Conservation (phyloP, 2,329 filamentous ascomycete genomes). For the Cladosporium sp. region DNA sequence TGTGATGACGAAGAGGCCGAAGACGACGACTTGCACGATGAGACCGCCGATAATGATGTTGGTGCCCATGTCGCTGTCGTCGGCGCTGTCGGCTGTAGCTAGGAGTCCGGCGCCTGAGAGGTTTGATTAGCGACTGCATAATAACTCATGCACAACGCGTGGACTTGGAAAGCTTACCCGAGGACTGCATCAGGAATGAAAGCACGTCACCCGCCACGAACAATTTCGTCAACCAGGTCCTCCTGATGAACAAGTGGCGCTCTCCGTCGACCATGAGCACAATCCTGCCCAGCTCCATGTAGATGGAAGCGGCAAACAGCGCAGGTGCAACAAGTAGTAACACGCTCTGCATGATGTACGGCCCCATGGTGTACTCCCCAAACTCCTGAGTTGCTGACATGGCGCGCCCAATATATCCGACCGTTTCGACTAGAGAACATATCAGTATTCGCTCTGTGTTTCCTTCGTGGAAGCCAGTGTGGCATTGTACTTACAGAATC, state of each 20-base stretch:
- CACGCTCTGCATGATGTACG: slow-evolving; percentile 47
- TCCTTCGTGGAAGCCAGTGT: background rate
- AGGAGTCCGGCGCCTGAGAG: slow-evolving; percentile 41
- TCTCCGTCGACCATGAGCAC: slow-evolving; percentile 45
- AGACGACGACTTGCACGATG: slow-evolving; percentile 52
- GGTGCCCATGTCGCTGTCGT: slow-evolving; percentile 39
- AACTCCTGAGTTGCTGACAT: slow-evolving; percentile 42
- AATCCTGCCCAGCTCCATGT: slow-evolving; percentile 51
- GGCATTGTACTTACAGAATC: slow-evolving; percentile 44
- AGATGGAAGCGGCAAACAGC: slow-evolving; percentile 53
- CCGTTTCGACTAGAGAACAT: slow-evolving; percentile 45
- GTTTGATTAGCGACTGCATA: slow-evolving; percentile 17
- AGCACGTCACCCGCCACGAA: slow-evolving; percentile 53
- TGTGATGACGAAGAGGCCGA: slow-evolving; percentile 49
- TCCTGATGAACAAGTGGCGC: slow-evolving; percentile 44
- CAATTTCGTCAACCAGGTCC: slow-evolving; percentile 48
- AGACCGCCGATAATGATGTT: slow-evolving; percentile 52
- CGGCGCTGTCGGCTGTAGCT: slow-evolving; percentile 38
- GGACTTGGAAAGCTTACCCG: background rate
- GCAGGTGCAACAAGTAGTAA: slow-evolving; percentile 52
- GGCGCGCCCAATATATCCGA: slow-evolving; percentile 55
- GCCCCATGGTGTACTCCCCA: slow-evolving; percentile 38
- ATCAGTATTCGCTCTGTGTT: background rate
- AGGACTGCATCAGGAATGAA: slow-evolving; percentile 48
- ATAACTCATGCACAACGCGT: background rate